Percentiles rank a stretch among this genome's conserved stretches.
Conservation (phyloP, 257 asterid genomes). For the Parsonsia alboflavescens region DNA sequence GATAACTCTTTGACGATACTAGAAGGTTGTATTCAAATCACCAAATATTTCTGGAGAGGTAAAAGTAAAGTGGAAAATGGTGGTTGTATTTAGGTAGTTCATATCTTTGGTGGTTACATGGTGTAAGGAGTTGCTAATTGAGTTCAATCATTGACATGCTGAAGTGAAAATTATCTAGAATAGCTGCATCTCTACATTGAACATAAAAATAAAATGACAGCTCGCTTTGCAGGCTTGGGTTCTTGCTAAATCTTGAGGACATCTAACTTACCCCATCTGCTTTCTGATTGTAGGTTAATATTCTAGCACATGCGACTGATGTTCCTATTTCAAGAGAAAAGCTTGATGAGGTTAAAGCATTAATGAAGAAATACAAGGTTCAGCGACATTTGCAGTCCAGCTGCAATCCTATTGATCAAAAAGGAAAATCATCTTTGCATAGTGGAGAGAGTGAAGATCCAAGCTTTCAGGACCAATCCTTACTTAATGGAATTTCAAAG, state of each 20-base stretch:
- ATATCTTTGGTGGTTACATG: neutral
- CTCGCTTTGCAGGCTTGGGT: neutral
- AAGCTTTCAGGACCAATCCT: slow-evolving; percentile 47
- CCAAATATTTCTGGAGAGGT: neutral
- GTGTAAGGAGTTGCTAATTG: neutral
- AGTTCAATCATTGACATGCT: neutral
- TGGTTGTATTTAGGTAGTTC: neutral
- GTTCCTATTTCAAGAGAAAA: slow-evolving; percentile 66
- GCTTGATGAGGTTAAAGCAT: slow-evolving; percentile 45
- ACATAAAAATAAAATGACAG: neutral
- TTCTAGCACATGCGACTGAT: slow-evolving; percentile 85
- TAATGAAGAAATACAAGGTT: slow-evolving; percentile 49
- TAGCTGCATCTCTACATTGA: neutral
- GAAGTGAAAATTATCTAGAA: neutral
- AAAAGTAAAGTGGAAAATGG: neutral
- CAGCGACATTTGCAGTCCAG: slow-evolving; percentile 40
- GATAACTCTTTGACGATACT: neutral
- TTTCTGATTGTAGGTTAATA: slow-evolving; percentile 69
- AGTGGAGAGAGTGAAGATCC: slow-evolving; percentile 74
- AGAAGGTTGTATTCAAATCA: neutral
- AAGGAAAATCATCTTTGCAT: slow-evolving; percentile 67
- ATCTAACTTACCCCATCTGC: slow-evolving; percentile 23
- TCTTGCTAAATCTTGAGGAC: neutral
- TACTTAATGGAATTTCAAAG: slow-evolving; percentile 48
- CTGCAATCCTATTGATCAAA: slow-evolving; percentile 56